Evolutionary conservation across 441 rosid genomes (phyloP).

Genomic region (Euphorbia corollata): DNA sequence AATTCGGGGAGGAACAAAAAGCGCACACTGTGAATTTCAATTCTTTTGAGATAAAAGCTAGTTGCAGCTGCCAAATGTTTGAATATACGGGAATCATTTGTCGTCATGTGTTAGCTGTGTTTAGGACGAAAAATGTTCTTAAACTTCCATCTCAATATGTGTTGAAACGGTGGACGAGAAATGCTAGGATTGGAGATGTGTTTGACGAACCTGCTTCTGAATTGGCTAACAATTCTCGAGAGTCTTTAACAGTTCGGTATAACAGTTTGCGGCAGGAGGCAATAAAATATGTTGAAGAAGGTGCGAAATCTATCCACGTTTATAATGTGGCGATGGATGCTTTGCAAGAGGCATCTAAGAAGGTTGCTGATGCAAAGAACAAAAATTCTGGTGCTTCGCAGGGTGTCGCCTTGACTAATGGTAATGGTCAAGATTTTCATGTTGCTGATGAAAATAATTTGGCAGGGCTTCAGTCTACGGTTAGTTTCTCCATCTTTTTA

Average conservation of each 20-base stretch:
- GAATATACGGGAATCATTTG: slow-evolving; percentile 67
- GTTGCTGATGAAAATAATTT: slow-evolving; percentile 33
- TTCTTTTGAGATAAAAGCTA: slow-evolving; percentile 58
- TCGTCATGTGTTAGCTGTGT: slow-evolving; percentile 65
- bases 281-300: slow-evolving; percentile 71
- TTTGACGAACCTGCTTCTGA: slow-evolving; percentile 34
- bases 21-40: slow-evolving; percentile 52
- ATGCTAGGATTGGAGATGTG: slow-evolving; percentile 43
- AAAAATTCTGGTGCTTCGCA: slow-evolving; percentile 30
- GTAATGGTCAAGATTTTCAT: slow-evolving; percentile 33
- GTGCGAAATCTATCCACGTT: slow-evolving; percentile 52
- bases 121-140: slow-evolving; percentile 66
- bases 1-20: slow-evolving; percentile 52
- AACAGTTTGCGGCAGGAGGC: slow-evolving; percentile 63
- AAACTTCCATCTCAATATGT: slow-evolving; percentile 61
- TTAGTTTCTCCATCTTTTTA: slow-evolving; percentile 28
- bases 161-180: slow-evolving; percentile 69
- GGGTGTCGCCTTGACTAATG: slow-evolving; percentile 25
- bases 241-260: slow-evolving; percentile 36
- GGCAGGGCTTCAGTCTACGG: slow-evolving; percentile 33
- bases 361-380: slow-evolving; percentile 50
- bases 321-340: slow-evolving; percentile 59
- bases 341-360: slow-evolving; percentile 51
- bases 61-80: slow-evolving; percentile 76
- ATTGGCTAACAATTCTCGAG: slow-evolving; percentile 30